Base-by-base conservation (phyloP, 2,329 filamentous ascomycete species). In the Fusarium tjaetaba region DNA sequence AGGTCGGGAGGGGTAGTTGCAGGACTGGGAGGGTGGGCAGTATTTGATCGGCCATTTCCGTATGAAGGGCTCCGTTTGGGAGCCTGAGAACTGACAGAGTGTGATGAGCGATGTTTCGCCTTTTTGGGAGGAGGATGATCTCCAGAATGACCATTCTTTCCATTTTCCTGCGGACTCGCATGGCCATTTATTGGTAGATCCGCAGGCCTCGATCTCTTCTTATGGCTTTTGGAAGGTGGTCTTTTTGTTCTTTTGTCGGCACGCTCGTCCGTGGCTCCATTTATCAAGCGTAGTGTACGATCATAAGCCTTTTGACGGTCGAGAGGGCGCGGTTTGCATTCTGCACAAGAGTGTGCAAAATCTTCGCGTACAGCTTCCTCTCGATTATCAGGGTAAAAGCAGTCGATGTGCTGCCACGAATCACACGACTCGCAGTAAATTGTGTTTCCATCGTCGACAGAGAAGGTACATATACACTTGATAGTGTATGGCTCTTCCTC, bases 371-470 rank as follows among this genome's bases (percentile, higher is more conserved):
- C 84, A 84, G 93, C 88, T 86, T 93, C 87, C 82, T 91, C 88
- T 80, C 90, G 89, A 77, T 94, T 93, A 73, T 89, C 82, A 28
- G 90, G 90, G 81, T 98, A 98, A 84, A 97, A 98, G 84, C 96
- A 99, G 81, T 95, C 92, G 78, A 97, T 97, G 84, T 99, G 96
- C 84, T 99, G 96, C 96, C 96, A 99, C 56, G 95, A 96, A 81
- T 97, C 94, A 87, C 96, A 99, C 67, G 88, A 90, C 81, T 98
- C 96, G 87, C 96, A 99, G 83, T 95, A 94, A 71, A 99, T 97
- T 68, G 96, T 99, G 83, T 94, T 96, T 84, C 96, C 96, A 86
- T 99, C 96, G 87, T 99, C 96, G 86, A 97, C 95, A 82, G 91
- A 86, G 83, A 93, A 98, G 82, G 91, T 91, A 85, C 96, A 99